Percentiles rank a stretch among this genome's conserved stretches.
phyloP scores from a whole-genome alignment of 805 yeast genomes.

The Suhomyces sp. region DNA sequence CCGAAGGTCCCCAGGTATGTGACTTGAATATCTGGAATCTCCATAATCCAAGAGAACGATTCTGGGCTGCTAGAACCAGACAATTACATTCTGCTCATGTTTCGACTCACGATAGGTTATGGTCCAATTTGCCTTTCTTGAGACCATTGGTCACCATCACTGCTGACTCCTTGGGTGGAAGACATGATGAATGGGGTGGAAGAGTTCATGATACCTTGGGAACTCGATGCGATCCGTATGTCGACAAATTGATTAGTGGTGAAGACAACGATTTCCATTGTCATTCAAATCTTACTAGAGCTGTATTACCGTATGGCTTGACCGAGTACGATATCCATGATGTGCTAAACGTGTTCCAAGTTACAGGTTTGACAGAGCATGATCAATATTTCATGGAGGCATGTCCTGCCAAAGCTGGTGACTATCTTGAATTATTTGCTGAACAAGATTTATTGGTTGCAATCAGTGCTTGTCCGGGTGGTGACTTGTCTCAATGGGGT shows the following conservation, averaged over 20 bases:
- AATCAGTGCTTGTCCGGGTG: slow-evolving; percentile 68
- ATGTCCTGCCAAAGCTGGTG: slow-evolving; percentile 59
- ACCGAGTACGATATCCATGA: slow-evolving; percentile 69
- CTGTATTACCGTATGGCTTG: slow-evolving; percentile 58
- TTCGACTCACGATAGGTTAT: slow-evolving; percentile 57
- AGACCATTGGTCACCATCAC: slow-evolving; percentile 65
- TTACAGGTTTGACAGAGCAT: slow-evolving; percentile 62
- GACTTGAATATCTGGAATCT: slow-evolving; percentile 66
- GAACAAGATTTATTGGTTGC: slow-evolving; percentile 66
- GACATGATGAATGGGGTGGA: slow-evolving; percentile 66
- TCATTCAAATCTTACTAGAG: slow-evolving; percentile 61
- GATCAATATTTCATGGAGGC: slow-evolving; percentile 73
- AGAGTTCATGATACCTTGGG: slow-evolving; percentile 65
- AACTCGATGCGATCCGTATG: slow-evolving; percentile 70
- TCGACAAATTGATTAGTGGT: slow-evolving; percentile 61
- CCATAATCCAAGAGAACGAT: slow-evolving; percentile 59
- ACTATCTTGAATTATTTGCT: slow-evolving; percentile 66
- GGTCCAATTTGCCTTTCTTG: slow-evolving; percentile 66
- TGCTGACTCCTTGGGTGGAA: slow-evolving; percentile 54
- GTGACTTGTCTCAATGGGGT: slow-evolving; percentile 66
- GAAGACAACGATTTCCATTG: slow-evolving; percentile 67
- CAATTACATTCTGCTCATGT: slow-evolving; percentile 66
- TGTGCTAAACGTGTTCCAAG: slow-evolving; percentile 67
- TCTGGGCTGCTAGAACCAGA: slow-evolving; percentile 71
- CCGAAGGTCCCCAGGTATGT: slow-evolving; percentile 72